These are phyloP conservation scores for Zalerion maritima DNA, from an alignment of 495 filamentous ascomycete species.

Conservation along the genomic window DNA sequence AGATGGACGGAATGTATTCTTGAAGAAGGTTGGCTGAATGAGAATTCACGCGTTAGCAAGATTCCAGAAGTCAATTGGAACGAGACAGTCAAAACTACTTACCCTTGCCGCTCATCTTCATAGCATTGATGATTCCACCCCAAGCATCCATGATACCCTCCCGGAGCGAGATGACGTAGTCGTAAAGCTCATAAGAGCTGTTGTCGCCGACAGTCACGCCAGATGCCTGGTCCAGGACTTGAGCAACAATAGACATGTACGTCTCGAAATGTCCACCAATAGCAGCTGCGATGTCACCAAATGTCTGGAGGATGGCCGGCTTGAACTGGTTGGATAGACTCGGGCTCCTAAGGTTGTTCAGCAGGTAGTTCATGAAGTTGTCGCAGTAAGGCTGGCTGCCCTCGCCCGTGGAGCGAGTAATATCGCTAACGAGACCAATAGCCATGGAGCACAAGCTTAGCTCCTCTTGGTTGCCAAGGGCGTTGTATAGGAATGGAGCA, in stretches of 20 bases:
- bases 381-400: slow-evolving; percentile 90
- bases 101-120: slow-evolving; percentile 72
- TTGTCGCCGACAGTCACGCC: slow-evolving; percentile 57
- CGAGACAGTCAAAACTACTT: slow-evolving; percentile 14
- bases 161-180: slow-evolving; percentile 85
- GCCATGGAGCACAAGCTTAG: slow-evolving; percentile 89
- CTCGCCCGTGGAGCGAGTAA: slow-evolving; percentile 79
- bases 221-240: slow-evolving; percentile 86
- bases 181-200: slow-evolving; percentile 75
- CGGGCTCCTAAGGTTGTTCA: slow-evolving; percentile 69
- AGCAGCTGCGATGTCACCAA: slow-evolving; percentile 93
- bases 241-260: slow-evolving; percentile 80
- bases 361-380: slow-evolving; percentile 88
- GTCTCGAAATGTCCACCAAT: slow-evolving; percentile 86
- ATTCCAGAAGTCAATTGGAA: background rate
- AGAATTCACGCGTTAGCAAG: slow-evolving; percentile 13
- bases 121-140: slow-evolving; percentile 85
- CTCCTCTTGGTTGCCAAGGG: slow-evolving; percentile 89
- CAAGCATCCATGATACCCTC: slow-evolving; percentile 99
- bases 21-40: slow-evolving; percentile 48
- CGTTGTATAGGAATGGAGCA: slow-evolving; percentile 76
- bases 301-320: slow-evolving; percentile 93
- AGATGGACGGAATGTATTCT: slow-evolving; percentile 73
- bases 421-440: slow-evolving; percentile 91
- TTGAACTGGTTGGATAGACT: slow-evolving; percentile 89